Percentiles rank a stretch among this genome's conserved stretches.
Evolutionary conservation across 768 basidiomycete species (phyloP).

Genomic region (Auriscalpium orientale): DNA sequence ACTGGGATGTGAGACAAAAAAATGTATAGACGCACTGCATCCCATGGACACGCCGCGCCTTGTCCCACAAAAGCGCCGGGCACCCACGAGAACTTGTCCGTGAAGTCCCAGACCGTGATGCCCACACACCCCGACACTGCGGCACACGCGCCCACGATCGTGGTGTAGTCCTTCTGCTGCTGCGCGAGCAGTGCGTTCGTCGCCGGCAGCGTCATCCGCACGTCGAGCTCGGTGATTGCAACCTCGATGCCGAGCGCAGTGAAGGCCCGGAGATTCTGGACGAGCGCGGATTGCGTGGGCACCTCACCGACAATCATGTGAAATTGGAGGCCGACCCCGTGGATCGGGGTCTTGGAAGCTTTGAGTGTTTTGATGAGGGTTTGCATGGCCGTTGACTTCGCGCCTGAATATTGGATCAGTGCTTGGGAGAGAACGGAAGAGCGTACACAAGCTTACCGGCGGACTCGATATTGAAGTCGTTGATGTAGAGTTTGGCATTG

Average conservation of each 20-base stretch:
- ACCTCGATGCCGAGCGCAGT: slow-evolving; percentile 59
- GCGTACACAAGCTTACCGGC: slow-evolving; percentile 4
- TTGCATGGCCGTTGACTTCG: slow-evolving; percentile 49
- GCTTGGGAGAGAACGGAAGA: not conserved
- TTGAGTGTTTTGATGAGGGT: slow-evolving; percentile 44
- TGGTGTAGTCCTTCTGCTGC: slow-evolving; percentile 51
- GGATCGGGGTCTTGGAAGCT: slow-evolving; percentile 41
- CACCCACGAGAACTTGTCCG: slow-evolving; percentile 34
- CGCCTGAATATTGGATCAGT: slow-evolving; percentile 20
- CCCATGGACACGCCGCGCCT: slow-evolving; percentile 26
- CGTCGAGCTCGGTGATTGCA: slow-evolving; percentile 63
- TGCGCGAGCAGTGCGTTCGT: slow-evolving; percentile 41
- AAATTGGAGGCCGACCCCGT: slow-evolving; percentile 54
- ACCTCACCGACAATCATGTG: slow-evolving; percentile 56
- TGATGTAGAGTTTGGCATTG: slow-evolving; percentile 48
- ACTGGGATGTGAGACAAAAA: not conserved
- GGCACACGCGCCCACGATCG: slow-evolving; percentile 46
- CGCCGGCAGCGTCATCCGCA: slow-evolving; percentile 48
- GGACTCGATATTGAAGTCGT: slow-evolving; percentile 30
- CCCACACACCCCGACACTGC: slow-evolving; percentile 29
- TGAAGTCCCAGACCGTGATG: slow-evolving; percentile 35
- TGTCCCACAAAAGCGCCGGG: slow-evolving; percentile 26
- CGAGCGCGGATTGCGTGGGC: slow-evolving; percentile 30
- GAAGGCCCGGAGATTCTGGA: slow-evolving; percentile 43
- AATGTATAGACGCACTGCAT: slow-evolving; percentile 16